Conservation (phyloP, 2,329 filamentous ascomycete species). For the Chrysoporthe puriensis region DNA sequence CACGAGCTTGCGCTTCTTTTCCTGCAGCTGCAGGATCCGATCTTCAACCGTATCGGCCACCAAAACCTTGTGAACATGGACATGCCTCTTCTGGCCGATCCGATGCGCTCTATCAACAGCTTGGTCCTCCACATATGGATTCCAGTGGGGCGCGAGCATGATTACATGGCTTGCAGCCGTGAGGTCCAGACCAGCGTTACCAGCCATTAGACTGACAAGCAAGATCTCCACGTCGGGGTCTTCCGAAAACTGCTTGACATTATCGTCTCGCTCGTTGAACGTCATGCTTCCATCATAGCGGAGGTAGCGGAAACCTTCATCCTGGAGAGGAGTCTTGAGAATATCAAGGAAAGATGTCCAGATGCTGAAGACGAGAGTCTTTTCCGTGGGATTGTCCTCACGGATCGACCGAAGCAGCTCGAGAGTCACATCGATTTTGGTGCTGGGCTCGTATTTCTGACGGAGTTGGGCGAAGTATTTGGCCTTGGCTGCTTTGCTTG, state of each 20-base stretch:
- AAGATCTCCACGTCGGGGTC: conserved; percentile 61
- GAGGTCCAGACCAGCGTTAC: conserved; percentile 81
- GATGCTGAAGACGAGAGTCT: conserved; percentile 40
- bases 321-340: conserved; percentile 38
- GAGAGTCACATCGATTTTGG: conserved; percentile 38
- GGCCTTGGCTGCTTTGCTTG: conserved; percentile 33
- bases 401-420: conserved; percentile 35
- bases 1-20: conserved; percentile 75
- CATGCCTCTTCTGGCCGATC: conserved; percentile 73
- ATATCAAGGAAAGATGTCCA: conserved; percentile 41
- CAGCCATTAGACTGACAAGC: conserved; percentile 75
- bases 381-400: conserved; percentile 34
- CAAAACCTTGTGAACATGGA: conserved; percentile 77
- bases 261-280: conserved; percentile 55
- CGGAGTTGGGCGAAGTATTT: conserved; percentile 35
- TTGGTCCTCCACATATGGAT: conserved; percentile 86
- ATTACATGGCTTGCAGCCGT: conserved; percentile 81
- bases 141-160: conserved; percentile 89
- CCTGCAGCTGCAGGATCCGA: conserved; percentile 77
- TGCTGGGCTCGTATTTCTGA: conserved; percentile 36
- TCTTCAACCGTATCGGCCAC: conserved; percentile 80
- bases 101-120: conserved; percentile 85
- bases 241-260: conserved; percentile 66
- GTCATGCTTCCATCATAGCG: conserved; percentile 40
- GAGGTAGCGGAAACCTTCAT: conserved; percentile 34